Evolutionary conservation across 73 alveolate genomes (phyloP).

Genomic region (Breviolum minutum): DNA sequence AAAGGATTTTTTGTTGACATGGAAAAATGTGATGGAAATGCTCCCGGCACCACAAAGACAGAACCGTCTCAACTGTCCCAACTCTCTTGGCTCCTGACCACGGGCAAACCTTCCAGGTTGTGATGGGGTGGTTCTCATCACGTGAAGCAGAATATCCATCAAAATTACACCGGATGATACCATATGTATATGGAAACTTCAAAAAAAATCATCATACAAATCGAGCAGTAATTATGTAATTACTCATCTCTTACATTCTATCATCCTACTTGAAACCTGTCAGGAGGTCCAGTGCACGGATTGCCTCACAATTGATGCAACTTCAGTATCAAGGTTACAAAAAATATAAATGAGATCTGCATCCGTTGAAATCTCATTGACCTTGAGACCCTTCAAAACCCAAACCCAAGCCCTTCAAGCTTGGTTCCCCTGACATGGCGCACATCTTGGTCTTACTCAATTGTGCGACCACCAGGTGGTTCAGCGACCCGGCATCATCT

Average conservation of each 20-base stretch:
- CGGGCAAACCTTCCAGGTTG: constrained; percentile 61
- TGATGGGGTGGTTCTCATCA: too few relatives aligned
- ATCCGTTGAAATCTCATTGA: neutral
- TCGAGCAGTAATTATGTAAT: too few relatives aligned
- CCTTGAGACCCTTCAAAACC: neutral
- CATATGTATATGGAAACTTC: too few relatives aligned
- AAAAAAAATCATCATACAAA: too few relatives aligned
- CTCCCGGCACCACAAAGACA: too few relatives aligned
- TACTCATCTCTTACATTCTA: too few relatives aligned
- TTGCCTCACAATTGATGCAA: neutral
- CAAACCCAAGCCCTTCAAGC: too few relatives aligned
- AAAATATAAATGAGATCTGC: neutral
- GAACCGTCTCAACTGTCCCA: too few relatives aligned
- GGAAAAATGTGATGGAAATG: neutral
- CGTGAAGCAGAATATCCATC: too few relatives aligned
- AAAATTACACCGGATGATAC: too few relatives aligned
- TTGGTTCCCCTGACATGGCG: neutral
- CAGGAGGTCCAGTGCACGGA: neutral
- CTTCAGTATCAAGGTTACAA: neutral
- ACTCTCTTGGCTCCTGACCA: neutral
- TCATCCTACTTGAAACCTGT: too few relatives aligned
- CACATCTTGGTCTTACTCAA: constrained; percentile 88
- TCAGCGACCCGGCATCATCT: constrained; percentile 40
- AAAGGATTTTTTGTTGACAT: too few relatives aligned
- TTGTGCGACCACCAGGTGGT: constrained; percentile 92